A percentile compares a stretch with the other conserved stretches of the same genome.
These are phyloP conservation scores for Dictyostelium capitatum DNA, from an alignment of 78 protist species.

Conservation along the genomic window DNA sequence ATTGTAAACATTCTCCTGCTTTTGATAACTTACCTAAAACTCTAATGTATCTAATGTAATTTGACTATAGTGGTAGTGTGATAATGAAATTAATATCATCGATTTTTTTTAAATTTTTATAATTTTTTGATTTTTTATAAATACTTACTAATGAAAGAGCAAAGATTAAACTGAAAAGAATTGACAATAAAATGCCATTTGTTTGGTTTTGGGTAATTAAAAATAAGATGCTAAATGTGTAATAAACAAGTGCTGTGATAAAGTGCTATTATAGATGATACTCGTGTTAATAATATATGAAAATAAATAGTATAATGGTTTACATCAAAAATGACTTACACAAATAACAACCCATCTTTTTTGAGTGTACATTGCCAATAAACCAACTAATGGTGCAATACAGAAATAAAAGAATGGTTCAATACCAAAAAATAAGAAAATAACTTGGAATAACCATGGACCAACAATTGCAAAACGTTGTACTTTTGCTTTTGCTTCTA, in stretches of 20 bases:
- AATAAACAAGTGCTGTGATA: conserved; percentile 2
- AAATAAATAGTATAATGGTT: not conserved
- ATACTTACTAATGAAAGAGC: not conserved
- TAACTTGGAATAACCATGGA: conserved; percentile 14
- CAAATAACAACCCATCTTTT: not conserved
- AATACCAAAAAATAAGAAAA: not conserved
- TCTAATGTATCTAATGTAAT: conserved; percentile 12
- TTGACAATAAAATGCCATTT: not conserved
- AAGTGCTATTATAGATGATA: conserved; percentile 17
- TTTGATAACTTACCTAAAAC: not conserved
- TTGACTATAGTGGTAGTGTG: not conserved
- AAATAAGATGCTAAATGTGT: not conserved
- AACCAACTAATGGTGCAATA: conserved; percentile 21
- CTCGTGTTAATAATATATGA: too few species aligned
- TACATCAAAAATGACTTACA: not conserved
- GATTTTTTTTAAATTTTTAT: too few species aligned
- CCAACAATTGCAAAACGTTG: not conserved
- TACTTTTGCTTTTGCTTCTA: not conserved
- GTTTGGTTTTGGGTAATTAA: not conserved
- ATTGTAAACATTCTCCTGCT: conserved; percentile 4
- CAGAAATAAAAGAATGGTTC: not conserved
- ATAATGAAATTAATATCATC: not conserved
- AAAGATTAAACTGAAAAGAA: not conserved
- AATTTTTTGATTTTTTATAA: too few species aligned
- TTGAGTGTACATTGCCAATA: conserved; percentile 20